Percentiles rank a stretch among this genome's conserved stretches.
These are phyloP conservation scores for Aspergillus hancockii DNA, from an alignment of 495 filamentous ascomycete species.

Conservation along the genomic window DNA sequence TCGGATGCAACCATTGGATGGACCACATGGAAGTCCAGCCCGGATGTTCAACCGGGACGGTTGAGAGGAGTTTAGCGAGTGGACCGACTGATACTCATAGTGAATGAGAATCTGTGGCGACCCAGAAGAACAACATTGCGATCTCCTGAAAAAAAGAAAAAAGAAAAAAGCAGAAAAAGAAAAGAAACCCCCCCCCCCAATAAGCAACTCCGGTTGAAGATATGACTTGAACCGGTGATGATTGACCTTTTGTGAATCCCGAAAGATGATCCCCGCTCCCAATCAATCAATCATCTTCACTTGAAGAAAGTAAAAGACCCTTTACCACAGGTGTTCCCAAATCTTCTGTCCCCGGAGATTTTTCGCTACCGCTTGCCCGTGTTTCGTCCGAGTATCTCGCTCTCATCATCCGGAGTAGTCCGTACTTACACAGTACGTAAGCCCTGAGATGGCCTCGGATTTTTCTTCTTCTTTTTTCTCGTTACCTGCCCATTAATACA, in stretches of 20 bases:
- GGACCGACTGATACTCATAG: slow-evolving; percentile 3
- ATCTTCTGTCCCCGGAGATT: slow-evolving; percentile 22
- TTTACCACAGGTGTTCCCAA: neutral
- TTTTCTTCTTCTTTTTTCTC: neutral
- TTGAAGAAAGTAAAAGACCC: neutral
- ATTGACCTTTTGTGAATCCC: slow-evolving; percentile 12
- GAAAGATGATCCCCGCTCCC: slow-evolving; percentile 16
- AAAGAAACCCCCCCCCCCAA: neutral
- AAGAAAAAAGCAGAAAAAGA: neutral
- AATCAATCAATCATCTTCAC: slow-evolving; percentile 3
- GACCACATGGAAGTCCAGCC: slow-evolving; percentile 14
- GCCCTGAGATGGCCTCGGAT: neutral
- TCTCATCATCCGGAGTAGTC: neutral
- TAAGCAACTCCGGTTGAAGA: neutral
- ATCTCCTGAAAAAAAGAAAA: neutral
- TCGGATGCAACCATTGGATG: slow-evolving; percentile 16
- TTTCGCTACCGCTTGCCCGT: slow-evolving; percentile 16
- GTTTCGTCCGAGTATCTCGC: slow-evolving; percentile 16
- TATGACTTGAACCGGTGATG: slow-evolving; percentile 11
- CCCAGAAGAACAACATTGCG: neutral
- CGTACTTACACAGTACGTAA: neutral
- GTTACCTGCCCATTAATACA: too few relatives aligned
- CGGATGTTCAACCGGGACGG: slow-evolving; percentile 7
- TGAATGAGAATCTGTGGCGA: neutral
- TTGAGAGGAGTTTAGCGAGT: slow-evolving; percentile 5